phyloP scores from a whole-genome alignment of 2,329 filamentous ascomycete genomes.

The Arthrinium phaeospermum region DNA sequence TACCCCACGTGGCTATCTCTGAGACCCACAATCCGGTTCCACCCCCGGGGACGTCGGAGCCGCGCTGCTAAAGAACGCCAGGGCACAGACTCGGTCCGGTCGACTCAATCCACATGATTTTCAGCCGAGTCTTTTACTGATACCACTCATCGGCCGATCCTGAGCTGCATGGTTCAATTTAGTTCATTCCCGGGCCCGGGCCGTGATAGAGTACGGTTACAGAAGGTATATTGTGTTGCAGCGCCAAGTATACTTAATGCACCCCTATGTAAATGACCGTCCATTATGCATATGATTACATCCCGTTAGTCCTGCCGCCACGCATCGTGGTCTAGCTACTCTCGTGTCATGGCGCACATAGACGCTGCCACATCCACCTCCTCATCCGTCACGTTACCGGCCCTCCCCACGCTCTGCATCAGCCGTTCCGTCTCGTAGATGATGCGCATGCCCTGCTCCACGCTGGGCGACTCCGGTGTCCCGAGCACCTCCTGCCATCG shows the following conservation, averaged over 20 bases:
- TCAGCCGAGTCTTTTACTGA: not conserved
- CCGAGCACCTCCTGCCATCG: conserved; percentile 50
- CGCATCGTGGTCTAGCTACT: not conserved
- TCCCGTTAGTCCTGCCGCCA: not conserved
- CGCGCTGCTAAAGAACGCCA: not conserved
- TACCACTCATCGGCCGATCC: not conserved
- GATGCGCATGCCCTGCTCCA: conserved; percentile 52
- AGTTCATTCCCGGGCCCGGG: not conserved
- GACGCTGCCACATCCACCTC: conserved; percentile 24
- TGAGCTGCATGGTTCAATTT: not conserved
- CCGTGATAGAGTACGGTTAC: not conserved
- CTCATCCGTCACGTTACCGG: conserved; percentile 21
- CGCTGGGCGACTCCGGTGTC: conserved; percentile 48
- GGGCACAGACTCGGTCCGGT: not conserved
- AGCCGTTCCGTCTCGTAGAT: conserved; percentile 51
- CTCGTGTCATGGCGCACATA: conserved; percentile 24
- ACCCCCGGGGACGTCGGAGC: conserved; percentile 18
- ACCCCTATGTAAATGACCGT: not conserved
- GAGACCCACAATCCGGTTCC: not conserved
- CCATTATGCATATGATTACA: not conserved
- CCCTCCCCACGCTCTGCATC: conserved; percentile 35
- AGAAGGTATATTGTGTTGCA: not conserved
- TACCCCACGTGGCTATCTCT: not conserved
- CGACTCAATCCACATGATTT: not conserved
- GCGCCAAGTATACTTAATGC: too few species aligned